Base-by-base conservation (phyloP, 2,329 filamentous ascomycete species). In the Microdochium bolleyi region DNA sequence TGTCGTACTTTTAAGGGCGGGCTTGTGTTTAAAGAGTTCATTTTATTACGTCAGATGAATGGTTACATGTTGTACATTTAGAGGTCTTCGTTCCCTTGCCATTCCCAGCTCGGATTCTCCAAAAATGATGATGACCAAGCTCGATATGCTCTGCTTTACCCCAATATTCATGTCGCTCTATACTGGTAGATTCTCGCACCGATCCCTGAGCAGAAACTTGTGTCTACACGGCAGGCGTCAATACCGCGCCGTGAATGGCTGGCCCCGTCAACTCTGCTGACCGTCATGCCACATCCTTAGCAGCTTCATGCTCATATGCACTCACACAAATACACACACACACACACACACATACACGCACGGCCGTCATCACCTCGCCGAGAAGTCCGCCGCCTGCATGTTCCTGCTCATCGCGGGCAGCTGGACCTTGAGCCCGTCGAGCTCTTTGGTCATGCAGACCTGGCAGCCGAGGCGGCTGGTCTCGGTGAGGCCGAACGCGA, bases 371-470 rank as follows among this genome's bases (percentile, higher is more conserved):
- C 24, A 22, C 48, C 21, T 49, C 4, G 11, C 24, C 48, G 14
- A 74, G 63, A 99, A 99, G 72, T 99, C 94, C 69, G 89, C 95
- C 14, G 90, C 89, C 73, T 99, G 94, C 71, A 99, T 64, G 66
- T 99, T 99, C 68, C 94, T 80, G 58, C 94, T 97, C 91, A 96
- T 96, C 37, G 84, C 84, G 13, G 94, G 94, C 64, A 99, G 72
- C 69, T 83, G 88, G 30, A 99, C 90, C 48, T 84, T 82, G 62
- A 99, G 58, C 0, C 94, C 94, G 66, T 97, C 88, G 58, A 97
- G 71, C 60, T 95, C 90, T 70, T 90, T 91, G 55, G 76, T 87
- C 92, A 99, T 96, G 66, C 83, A 78, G 24, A 99, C 88, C 74
- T 96, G 92, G 68, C 92, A 96, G 0, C 92, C 92, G 59, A 96